Percentiles rank a stretch among this genome's conserved stretches.
Conservation (phyloP, 2,329 filamentous ascomycete species). For the Achaetomium macrosporum region DNA sequence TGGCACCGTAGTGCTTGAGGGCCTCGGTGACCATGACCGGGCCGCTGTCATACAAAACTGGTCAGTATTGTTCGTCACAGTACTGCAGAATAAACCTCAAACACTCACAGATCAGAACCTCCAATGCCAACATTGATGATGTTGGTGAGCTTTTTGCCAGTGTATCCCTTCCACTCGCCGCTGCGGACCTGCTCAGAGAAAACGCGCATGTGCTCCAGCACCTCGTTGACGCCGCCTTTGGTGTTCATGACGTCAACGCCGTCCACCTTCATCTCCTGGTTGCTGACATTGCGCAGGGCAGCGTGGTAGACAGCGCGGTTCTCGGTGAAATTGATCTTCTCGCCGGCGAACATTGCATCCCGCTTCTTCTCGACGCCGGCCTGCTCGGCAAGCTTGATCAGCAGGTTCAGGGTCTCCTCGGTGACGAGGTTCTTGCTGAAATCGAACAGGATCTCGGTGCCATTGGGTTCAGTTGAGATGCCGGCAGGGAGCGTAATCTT, state of each 20-base stretch:
- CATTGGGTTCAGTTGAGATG: conserved; percentile 50
- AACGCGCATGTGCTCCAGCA: conserved; percentile 96
- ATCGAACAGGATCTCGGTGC: conserved; percentile 88
- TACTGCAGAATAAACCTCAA: neutral
- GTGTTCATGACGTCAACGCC: conserved; percentile 88
- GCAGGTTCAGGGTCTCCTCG: conserved; percentile 80
- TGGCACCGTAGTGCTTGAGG: conserved; percentile 86
- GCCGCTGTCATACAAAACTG: conserved; percentile 52
- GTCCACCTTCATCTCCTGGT: conserved; percentile 73
- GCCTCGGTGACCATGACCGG: conserved; percentile 99
- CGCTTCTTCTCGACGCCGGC: conserved; percentile 87
- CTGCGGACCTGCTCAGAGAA: conserved; percentile 93
- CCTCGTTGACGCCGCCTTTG: conserved; percentile 80
- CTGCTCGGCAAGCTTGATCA: conserved; percentile 87
- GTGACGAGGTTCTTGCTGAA: conserved; percentile 99
- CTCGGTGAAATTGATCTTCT: conserved; percentile 99
- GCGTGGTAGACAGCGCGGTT: conserved; percentile 92
- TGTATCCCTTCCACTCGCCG: conserved; percentile 94
- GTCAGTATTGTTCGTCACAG: conserved; percentile 22
- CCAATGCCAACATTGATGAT: conserved; percentile 98
- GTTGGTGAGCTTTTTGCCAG: conserved; percentile 93
- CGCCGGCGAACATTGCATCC: conserved; percentile 94
- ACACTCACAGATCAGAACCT: conserved; percentile 87
- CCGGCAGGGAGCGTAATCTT: conserved; percentile 75
- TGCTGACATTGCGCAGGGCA: conserved; percentile 79